Conservation (phyloP, 495 filamentous ascomycete genomes). For the Polyplosphaeria fusca region DNA sequence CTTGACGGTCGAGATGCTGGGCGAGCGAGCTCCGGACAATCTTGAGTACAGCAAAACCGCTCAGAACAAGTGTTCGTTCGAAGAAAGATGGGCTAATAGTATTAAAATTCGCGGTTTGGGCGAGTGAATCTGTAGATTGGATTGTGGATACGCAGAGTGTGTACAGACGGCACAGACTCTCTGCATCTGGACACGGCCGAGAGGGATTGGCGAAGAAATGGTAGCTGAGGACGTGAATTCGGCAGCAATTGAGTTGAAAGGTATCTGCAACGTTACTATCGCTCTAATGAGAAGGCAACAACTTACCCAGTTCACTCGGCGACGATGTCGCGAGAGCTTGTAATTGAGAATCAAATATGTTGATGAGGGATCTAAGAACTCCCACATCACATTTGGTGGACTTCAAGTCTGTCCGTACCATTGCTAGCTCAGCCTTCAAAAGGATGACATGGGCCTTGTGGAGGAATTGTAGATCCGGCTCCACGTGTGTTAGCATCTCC, state of each 20-base stretch:
- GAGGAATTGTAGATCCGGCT: conserved; percentile 11
- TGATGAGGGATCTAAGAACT: conserved; percentile 16
- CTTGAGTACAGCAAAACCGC: conserved; percentile 19
- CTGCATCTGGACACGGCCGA: conserved; percentile 6
- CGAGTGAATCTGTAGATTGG: conserved; percentile 3
- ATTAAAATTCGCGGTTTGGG: conserved; percentile 8
- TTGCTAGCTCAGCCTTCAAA: conserved; percentile 9
- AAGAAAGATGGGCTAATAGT: conserved; percentile 19
- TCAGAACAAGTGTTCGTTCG: conserved; percentile 13
- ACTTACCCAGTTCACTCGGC: conserved; percentile 22
- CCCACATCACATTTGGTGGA: conserved; percentile 11
- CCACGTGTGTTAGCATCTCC: conserved; percentile 1
- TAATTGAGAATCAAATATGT: conserved; percentile 23
- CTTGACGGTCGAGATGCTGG: conserved; percentile 14
- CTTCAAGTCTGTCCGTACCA: conserved; percentile 18
- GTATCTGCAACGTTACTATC: conserved; percentile 12
- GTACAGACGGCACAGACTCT: conserved; percentile 10
- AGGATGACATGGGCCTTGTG: conserved; percentile 23
- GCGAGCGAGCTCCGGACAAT: conserved; percentile 13
- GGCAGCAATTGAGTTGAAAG: conserved; percentile 22
- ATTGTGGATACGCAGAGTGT: conserved; percentile 16
- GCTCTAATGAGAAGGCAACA: background rate
- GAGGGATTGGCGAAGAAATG: conserved; percentile 21
- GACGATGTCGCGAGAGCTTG: conserved; percentile 2
- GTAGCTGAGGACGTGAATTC: conserved; percentile 22